Percentiles rank a stretch among this genome's conserved stretches.
phyloP scores from a whole-genome alignment of 352 stramenopile genomes.

The Thraustotheca clavata region DNA sequence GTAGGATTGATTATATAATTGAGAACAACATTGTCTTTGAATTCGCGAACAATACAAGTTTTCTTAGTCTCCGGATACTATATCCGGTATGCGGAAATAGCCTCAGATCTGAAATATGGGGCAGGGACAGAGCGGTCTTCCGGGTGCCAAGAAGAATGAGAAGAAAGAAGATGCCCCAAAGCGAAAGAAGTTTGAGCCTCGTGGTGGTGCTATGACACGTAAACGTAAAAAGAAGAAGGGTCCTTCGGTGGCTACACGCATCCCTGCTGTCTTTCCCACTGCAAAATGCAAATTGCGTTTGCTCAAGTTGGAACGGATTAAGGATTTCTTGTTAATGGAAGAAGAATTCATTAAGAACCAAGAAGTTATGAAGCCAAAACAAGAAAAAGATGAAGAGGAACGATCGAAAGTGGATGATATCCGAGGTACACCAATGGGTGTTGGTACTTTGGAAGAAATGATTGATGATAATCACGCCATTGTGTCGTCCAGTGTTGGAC shows the following conservation, averaged over 20 bases:
- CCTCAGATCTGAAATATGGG: slow-evolving; percentile 75
- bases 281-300: slow-evolving; percentile 99
- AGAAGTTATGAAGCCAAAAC: slow-evolving; percentile 99
- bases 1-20: background rate
- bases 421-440: slow-evolving; percentile 95
- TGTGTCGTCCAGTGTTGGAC: slow-evolving; percentile 95
- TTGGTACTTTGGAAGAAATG: slow-evolving; percentile 99
- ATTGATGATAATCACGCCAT: slow-evolving; percentile 99
- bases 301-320: slow-evolving; percentile 99
- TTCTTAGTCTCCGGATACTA: background rate
- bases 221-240: slow-evolving; percentile 91
- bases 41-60: slow-evolving; percentile 4
- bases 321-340: slow-evolving; percentile 99
- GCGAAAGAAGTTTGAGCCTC: slow-evolving; percentile 92
- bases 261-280: slow-evolving; percentile 91
- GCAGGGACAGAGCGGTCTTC: slow-evolving; percentile 78
- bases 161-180: slow-evolving; percentile 90
- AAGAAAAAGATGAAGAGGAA: slow-evolving; percentile 99
- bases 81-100: background rate
- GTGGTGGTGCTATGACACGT: slow-evolving; percentile 75
- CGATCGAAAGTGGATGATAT: slow-evolving; percentile 99
- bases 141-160: slow-evolving; percentile 56
- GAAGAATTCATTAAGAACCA: slow-evolving; percentile 99
- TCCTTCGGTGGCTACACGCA: slow-evolving; percentile 76
- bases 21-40: too few relatives aligned